A percentile compares a stretch with the other conserved stretches of the same genome.
These are phyloP conservation scores for Hura crepitans DNA, from an alignment of 441 rosid species.

Conservation along the genomic window DNA sequence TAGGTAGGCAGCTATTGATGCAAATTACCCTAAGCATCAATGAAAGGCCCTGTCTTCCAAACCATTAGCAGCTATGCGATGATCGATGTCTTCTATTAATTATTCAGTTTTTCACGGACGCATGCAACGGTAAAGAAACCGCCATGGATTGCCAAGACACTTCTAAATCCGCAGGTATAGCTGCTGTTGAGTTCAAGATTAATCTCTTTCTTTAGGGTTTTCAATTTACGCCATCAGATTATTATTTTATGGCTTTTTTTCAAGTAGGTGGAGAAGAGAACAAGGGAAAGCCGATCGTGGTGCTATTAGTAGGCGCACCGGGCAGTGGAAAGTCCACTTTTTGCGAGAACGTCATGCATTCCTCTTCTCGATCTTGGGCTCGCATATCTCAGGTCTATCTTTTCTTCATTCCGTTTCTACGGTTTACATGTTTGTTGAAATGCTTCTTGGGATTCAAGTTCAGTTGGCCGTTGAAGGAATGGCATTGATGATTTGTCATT, in stretches of 20 bases:
- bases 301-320: conserved; percentile 72
- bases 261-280: conserved; percentile 10
- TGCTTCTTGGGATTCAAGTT: conserved; percentile 24
- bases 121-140: conserved; percentile 11
- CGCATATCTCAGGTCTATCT: conserved; percentile 79
- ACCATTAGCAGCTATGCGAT: no score
- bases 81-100: no score
- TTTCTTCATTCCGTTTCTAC: not conserved
- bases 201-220: not conserved
- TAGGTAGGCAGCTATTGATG: no score
- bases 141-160: conserved; percentile 36
- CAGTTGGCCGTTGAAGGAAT: not conserved
- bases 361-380: conserved; percentile 68
- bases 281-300: conserved; percentile 35
- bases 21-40: no score
- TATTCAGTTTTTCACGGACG: no score
- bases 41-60: no score
- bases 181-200: not conserved
- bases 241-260: not conserved
- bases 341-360: conserved; percentile 52
- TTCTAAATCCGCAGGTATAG: conserved; percentile 26
- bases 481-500: not conserved
- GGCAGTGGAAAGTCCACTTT: conserved; percentile 92
- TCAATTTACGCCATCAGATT: not conserved
- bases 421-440: conserved; percentile 35